Base-by-base conservation (phyloP, 345 rosid genomes). In the sweet orange (Citrus sinensis) region DNA sequence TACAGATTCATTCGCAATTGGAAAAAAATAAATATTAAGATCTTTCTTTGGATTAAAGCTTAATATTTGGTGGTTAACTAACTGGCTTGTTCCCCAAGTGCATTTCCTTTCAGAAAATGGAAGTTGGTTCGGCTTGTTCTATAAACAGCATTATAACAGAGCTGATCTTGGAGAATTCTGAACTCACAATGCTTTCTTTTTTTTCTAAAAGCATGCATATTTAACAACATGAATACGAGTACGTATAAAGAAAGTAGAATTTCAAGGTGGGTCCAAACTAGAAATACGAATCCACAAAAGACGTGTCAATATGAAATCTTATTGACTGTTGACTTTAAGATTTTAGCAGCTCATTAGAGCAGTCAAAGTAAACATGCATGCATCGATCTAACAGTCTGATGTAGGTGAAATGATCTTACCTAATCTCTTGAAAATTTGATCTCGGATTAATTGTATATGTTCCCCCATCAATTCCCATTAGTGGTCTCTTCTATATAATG, bases 301-400 rank as follows among this genome's bases (percentile, higher is more conserved):
- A 64, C 32, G 35, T 65, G 69, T 32, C 9, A 46, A 46, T 22
- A 19, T 27, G 62, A 32, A 62, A 77, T 75, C 82, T 75, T 29
- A 17, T 49, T 51, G 84, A 78, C 2, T 71, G 62, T 39, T 39
- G 76, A 78, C 78, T 42, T 3, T 39, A 39, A 63, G 72, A 69
- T 42, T 42, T 72, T 54, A 14, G 56, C 27, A 65, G 58, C 46
- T 25, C 27, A 10, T 49, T 34, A 65, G 25, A 6, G 24, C 69
- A 19, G 69, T 35, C 68, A 63, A 5, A 19, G 19, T 10, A 51
- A 27, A 56, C 40, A 39, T 27, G 49, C 40, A 13, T 22, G 72
- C 70, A 64, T 55, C 58, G 11, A 37, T 4, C 7, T 24, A 24
- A 37, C 19, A 5, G 20, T 6, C 2, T 27, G 16, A 16, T 40